Conservation (phyloP, 2,329 filamentous ascomycete genomes). For the Pseudogymnoascus sp. region DNA sequence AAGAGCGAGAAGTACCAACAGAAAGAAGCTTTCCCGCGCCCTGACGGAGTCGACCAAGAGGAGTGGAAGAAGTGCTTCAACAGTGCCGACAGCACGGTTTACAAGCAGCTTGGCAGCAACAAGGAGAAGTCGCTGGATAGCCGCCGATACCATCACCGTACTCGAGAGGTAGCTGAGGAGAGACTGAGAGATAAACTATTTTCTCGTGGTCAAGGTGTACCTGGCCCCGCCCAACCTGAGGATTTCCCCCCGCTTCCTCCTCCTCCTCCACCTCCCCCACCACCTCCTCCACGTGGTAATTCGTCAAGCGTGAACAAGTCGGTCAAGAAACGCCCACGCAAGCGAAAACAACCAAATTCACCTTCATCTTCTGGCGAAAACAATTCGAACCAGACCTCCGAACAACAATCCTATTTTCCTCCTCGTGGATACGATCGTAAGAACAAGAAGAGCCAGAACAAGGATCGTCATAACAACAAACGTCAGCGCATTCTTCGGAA, state of each 20-base stretch:
- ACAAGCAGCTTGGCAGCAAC: slow-evolving; percentile 25
- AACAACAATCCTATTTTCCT: background rate
- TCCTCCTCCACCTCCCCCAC: background rate
- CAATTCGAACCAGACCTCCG: background rate
- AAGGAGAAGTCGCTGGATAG: slow-evolving; percentile 23
- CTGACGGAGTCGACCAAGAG: slow-evolving; percentile 24
- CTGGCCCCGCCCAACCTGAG: slow-evolving; percentile 1
- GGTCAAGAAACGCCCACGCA: background rate
- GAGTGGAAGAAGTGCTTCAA: slow-evolving; percentile 29
- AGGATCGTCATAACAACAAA: too few relatives aligned
- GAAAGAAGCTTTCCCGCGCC: slow-evolving; percentile 26
- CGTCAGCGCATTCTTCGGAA: too few relatives aligned
- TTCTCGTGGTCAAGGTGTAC: slow-evolving; percentile 3
- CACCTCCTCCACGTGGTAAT: background rate
- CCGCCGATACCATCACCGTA: slow-evolving; percentile 20
- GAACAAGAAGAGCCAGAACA: too few relatives aligned
- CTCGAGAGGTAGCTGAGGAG: slow-evolving; percentile 20
- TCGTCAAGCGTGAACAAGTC: background rate
- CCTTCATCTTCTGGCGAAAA: too few relatives aligned
- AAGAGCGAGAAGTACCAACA: slow-evolving; percentile 28
- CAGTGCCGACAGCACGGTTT: slow-evolving; percentile 27
- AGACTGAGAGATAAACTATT: slow-evolving; percentile 23
- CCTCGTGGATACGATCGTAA: background rate
- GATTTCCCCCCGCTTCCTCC: background rate
- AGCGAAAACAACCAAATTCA: background rate